Base-by-base conservation (phyloP, 2,329 filamentous ascomycete species). In the Hysterium pulicare region DNA sequence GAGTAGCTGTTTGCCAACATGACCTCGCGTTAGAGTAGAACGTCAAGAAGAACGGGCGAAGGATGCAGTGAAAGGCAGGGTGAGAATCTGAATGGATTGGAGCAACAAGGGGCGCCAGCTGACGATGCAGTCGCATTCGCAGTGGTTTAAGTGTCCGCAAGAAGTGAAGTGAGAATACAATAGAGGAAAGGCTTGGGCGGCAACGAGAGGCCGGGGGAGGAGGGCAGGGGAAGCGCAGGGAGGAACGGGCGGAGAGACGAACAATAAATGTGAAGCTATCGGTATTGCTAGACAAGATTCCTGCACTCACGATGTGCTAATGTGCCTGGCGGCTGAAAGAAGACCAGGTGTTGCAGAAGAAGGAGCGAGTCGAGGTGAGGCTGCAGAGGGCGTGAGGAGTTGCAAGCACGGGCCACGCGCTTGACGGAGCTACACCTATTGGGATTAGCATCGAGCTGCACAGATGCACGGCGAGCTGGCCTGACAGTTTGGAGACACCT, bases 1-100 rank as follows among this genome's bases (percentile, higher is more conserved):
- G 44, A 35, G 52, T 52, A 64, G 62, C 66, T 69, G 64, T 69
- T 69, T 68, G 65, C 67, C 65, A 66, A 60, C 51, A 62, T 54
- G 64, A 59, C 62, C 49, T 58, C 59, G 58, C 45, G 66, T 68
- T 61, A 68, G 65, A 68, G 51, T 46, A 55, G 57, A 51, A 60
- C 48, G 53, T 62, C 58, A 61, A 48, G 50, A 59, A 55, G 49
- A 56, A 58, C 47, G 51, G 49, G 55, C 44, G 49, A 55, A 45
- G 49, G 47, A 54, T 44, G 53, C 47, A 56, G 51, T 45, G 53
- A 59, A 61, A 46, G 49, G 55, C 53, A 49, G 61, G 46, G 51
- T 38, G 49, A 40, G 53, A 48, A 45, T 47, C 44, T 47, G 52
- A 47, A 43, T 44, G 41, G 49, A 53, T 39, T 49, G 47, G 30